Evolutionary conservation across 2,329 filamentous ascomycete species (phyloP), one percentile per base, ranked within the genome.

Genomic region (Arthrobotrys sphaeroides): DNA sequence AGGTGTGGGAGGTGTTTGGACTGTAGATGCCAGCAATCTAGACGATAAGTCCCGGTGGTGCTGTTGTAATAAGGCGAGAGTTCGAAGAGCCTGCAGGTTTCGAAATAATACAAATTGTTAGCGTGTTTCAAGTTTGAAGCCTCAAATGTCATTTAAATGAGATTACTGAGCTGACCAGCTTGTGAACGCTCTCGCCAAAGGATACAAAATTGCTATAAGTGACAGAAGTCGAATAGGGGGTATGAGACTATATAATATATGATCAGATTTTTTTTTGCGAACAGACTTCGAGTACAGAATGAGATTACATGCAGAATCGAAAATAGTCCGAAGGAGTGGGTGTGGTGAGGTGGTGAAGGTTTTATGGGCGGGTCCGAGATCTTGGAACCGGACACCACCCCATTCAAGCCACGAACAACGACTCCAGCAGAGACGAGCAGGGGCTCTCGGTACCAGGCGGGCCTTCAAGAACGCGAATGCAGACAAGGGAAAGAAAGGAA

Each of bases 61-160:
- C 53, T 77, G 65, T 67, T 77, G 73, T 60, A 77, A 47, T 67
- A 77, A 59, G 9, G 73, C 60, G 45, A 77, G 67, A 36, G 73
- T 77, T 66, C 73, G 59, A 57, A 70, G 67, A 45, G 73, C 73
- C 73, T 77, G 73, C 53, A 42, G 69, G 61, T 74, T 74, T 74
- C 69, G 55, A 68, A 74, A 67, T 55, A 55, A 55, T 45, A 43
- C 49, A 51, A 31, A 45, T 51, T 65, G 72, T 75, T 75, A 75
- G 72, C 72, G 72, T 75, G 72, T 75, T 75, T 75, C 72, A 75
- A 74, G 72, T 68, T 43, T 51, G 64, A 75, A 75, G 72, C 72
- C 72, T 69, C 70, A 68, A 70, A 64, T 60, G 38, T 69, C 64
- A 75, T 75, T 69, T 68, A 67, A 75, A 69, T 70, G 66, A 75